Evolutionary conservation across 768 basidiomycete species (phyloP).

Genomic region (Lentinus brumalis): DNA sequence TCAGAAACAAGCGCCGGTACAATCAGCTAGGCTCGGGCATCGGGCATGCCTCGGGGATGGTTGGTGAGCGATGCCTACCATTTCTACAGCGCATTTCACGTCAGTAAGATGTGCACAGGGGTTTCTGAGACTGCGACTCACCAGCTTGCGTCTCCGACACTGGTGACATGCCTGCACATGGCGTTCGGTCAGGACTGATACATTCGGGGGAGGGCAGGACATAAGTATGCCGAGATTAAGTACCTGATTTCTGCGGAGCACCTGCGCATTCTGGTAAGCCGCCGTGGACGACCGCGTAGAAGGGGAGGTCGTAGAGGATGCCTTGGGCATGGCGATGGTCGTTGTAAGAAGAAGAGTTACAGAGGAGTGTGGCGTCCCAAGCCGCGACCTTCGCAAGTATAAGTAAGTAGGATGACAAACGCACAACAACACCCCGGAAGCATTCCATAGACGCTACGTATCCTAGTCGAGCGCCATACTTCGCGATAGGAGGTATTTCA

Average conservation of each 20-base stretch:
- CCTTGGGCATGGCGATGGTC: constrained; percentile 22
- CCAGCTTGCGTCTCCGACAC: constrained; percentile 72
- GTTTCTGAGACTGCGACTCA: constrained; percentile 18
- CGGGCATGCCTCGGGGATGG: constrained; percentile 13
- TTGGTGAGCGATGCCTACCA: constrained; percentile 38
- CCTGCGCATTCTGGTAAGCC: constrained; percentile 21
- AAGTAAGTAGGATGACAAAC: constrained; percentile 11
- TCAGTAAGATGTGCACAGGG: background rate
- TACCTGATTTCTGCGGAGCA: constrained; percentile 36
- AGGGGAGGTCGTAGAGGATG: constrained; percentile 1
- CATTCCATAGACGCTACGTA: too few relatives aligned
- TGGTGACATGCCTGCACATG: constrained; percentile 43
- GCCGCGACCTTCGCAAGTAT: background rate
- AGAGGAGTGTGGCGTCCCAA: background rate
- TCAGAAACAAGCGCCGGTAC: constrained; percentile 3
- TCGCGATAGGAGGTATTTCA: too few relatives aligned
- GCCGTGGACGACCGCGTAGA: constrained; percentile 1
- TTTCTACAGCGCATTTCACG: constrained; percentile 44
- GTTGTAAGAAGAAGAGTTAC: background rate
- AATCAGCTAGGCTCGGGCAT: constrained; percentile 23
- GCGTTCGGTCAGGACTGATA: background rate
- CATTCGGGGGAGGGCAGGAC: background rate
- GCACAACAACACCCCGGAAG: background rate
- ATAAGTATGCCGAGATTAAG: constrained; percentile 1
- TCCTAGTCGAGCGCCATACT: too few relatives aligned